Conservation (phyloP, 805 yeast genomes). For the Spathaspora hagerdaliae region DNA sequence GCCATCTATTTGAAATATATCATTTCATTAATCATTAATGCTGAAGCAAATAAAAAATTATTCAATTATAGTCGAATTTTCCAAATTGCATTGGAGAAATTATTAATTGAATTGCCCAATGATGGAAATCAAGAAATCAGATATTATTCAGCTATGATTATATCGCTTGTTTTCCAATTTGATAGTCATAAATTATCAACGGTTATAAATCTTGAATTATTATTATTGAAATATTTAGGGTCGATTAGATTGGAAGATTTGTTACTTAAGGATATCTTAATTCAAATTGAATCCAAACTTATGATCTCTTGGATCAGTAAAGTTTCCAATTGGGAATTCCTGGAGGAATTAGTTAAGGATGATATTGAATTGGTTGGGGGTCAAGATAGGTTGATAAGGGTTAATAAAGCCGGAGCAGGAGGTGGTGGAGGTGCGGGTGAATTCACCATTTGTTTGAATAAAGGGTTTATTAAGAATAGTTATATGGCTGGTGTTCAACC, state of each 20-base stretch:
- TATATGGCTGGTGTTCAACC: conserved; percentile 19
- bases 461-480: conserved; percentile 46
- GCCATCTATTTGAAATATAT: conserved; percentile 44
- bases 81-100: conserved; percentile 58
- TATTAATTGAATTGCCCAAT: conserved; percentile 23
- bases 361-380: conserved; percentile 45
- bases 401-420: no score
- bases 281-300: conserved; percentile 50
- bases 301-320: conserved; percentile 62
- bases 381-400: conserved; percentile 41
- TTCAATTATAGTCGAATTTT: conserved; percentile 47
- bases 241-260: conserved; percentile 57
- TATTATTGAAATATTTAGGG: conserved; percentile 48
- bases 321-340: conserved; percentile 65
- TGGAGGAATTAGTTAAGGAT: conserved; percentile 33
- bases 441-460: conserved; percentile 49
- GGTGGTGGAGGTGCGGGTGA: no score
- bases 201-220: conserved; percentile 40
- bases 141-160: conserved; percentile 37
- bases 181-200: conserved; percentile 47
- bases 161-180: conserved; percentile 47
- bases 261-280: conserved; percentile 53
- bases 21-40: conserved; percentile 33
- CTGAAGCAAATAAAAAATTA: conserved; percentile 25
- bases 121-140: conserved; percentile 20